Evolutionary conservation across 176 grass and related monocot species (phyloP), one percentile per base, ranked within the genome.

Genomic region (Oryza rufipogon): DNA sequence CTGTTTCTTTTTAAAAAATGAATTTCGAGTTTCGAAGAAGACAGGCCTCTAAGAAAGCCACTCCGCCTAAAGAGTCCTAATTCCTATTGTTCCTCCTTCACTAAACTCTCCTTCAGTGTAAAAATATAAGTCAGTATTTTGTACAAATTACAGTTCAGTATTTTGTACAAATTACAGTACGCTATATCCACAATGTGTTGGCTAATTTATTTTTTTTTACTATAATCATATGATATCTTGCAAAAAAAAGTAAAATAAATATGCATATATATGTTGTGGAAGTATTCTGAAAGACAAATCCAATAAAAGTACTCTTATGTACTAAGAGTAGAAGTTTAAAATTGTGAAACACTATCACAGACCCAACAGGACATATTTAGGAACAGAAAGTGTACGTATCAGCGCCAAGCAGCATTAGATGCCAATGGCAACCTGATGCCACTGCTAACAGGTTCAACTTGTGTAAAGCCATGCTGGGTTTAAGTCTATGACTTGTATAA

Each of bases 401-500:
- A 49, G 64, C 39, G 11, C 48, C 48, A 72, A 44, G 51, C 48
- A 81, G 67, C 8, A 63, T 28, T 38, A 46, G 36, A 32, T 73
- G 23, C n/a, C 9, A 71, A 36, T 6, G 14, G 12, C 70, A 81
- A 42, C 49, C 34, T 72, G n/a, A 20, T 44, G 23, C 33, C 38
- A 41, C 23, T 22, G 58, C 32, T 88, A 83, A 84, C 17, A 61
- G 9, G 28, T 75, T 74, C 65, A 60, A 70, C 28, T 87, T 13
- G 25, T 84, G 14, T 63, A 56, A 54, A 68, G 69, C 49, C 60
- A 74, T 32, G 12, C 66, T 74, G 12, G 19, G 36, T 26, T 22
- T 68, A 52, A 58, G 52, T 2, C 5, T 52, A 66, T 17, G 6
- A 39, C 32, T 77, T 47, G 16, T 64, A 73, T 22, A 38, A 75